phyloP scores from a whole-genome alignment of 768 basidiomycete genomes.

The Collybia mongolica region DNA sequence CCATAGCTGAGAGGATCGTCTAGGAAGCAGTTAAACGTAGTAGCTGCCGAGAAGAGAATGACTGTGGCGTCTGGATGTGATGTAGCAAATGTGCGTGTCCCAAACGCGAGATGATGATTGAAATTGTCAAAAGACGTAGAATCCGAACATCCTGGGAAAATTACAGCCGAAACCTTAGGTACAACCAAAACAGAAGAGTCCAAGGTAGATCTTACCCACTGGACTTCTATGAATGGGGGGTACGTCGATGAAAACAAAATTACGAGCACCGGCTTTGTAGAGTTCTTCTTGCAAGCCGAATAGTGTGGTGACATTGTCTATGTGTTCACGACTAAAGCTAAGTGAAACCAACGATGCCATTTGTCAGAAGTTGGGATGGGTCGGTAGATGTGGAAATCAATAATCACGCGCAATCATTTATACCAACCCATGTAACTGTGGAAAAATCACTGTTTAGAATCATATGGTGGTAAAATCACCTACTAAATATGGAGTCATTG shows the following conservation, averaged over 20 bases:
- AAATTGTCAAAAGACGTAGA: conserved; percentile 27
- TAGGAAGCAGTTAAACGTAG: conserved; percentile 44
- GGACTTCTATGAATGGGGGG: conserved; percentile 56
- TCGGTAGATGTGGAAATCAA: too few species aligned
- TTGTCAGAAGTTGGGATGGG: neutral
- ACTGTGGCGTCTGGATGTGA: conserved; percentile 44
- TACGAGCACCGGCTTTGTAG: conserved; percentile 46
- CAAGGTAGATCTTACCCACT: too few species aligned
- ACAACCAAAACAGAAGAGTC: too few species aligned
- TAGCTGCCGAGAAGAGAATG: conserved; percentile 48
- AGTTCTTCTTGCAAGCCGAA: conserved; percentile 46
- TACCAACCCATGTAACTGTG: conserved; percentile 64
- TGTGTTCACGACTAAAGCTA: conserved; percentile 23
- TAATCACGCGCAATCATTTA: conserved; percentile 61
- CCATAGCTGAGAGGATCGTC: conserved; percentile 42
- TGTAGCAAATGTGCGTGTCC: conserved; percentile 31
- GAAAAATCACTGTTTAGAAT: neutral
- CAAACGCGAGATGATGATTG: conserved; percentile 40
- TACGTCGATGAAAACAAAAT: conserved; percentile 61
- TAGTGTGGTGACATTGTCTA: conserved; percentile 31
- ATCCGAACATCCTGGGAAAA: neutral
- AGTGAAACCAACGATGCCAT: neutral
- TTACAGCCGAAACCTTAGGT: neutral
- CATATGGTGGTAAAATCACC: conserved; percentile 10
- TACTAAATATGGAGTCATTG: conserved; percentile 48